Evolutionary conservation across 83 land plant genomes (phyloP).

Genomic region (Thuja plicata): DNA sequence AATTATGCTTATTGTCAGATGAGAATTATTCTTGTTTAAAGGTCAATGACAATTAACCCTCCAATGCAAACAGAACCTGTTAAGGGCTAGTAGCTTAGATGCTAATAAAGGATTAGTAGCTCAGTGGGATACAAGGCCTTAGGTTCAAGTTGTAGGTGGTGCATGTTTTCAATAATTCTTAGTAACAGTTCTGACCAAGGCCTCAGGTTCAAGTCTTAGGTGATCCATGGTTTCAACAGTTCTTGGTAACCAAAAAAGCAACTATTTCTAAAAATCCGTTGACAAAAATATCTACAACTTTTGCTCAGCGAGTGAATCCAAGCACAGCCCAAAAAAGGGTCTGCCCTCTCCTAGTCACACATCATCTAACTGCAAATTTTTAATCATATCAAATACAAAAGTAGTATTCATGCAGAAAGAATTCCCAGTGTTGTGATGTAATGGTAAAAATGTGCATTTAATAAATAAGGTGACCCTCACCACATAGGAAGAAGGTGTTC

Average conservation of each 20-base stretch:
- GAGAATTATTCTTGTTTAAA: too few species aligned
- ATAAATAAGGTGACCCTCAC: too few species aligned
- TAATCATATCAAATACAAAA: background rate
- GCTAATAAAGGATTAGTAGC: background rate
- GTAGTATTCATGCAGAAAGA: too few species aligned
- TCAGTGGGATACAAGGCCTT: background rate
- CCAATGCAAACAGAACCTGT: background rate
- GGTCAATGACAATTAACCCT: too few species aligned
- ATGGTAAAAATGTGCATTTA: too few species aligned
- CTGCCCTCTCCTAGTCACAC: background rate
- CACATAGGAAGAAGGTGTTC: too few species aligned
- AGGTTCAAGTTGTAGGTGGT: background rate
- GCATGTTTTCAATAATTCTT: background rate
- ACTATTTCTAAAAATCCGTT: background rate
- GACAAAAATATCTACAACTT: background rate
- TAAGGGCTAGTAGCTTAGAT: background rate
- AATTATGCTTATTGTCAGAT: background rate
- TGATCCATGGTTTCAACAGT: background rate
- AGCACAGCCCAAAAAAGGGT: background rate
- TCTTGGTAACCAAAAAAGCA: background rate
- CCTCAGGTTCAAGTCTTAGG: background rate
- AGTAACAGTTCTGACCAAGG: background rate
- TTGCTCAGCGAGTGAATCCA: background rate
- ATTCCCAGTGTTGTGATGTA: too few species aligned
- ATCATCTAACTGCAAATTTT: background rate